Conservation (phyloP, 1,284 basidiomycete genomes). For the Cryptococcus sp. region DNA sequence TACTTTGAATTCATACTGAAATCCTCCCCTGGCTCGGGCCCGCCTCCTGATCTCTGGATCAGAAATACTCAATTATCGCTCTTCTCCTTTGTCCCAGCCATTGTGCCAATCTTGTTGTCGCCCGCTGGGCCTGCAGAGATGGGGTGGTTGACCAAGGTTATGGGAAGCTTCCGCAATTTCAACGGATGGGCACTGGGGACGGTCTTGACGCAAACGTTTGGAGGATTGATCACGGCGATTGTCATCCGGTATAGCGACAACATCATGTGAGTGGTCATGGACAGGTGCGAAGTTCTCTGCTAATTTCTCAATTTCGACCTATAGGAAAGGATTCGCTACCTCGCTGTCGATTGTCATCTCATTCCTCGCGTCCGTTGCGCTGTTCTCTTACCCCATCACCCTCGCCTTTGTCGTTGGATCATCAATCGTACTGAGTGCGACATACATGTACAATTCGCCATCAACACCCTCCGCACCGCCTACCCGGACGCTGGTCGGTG, state of each 20-base stretch:
- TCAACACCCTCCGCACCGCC: conserved; percentile 23
- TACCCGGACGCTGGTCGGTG: conserved; percentile 41
- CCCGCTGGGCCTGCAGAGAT: conserved; percentile 39
- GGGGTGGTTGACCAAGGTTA: conserved; percentile 35
- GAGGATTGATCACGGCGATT: conserved; percentile 82
- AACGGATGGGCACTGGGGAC: conserved; percentile 90
- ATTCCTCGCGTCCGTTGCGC: conserved; percentile 81
- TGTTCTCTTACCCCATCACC: conserved; percentile 86
- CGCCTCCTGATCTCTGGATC: conserved; percentile 77
- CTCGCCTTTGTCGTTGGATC: conserved; percentile 81
- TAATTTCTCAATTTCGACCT: neutral
- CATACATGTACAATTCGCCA: conserved; percentile 83
- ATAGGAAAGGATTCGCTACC: conserved; percentile 84
- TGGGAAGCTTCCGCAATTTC: conserved; percentile 59
- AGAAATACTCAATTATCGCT: conserved; percentile 94
- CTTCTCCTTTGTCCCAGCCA: conserved; percentile 88
- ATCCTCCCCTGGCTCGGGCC: conserved; percentile 57
- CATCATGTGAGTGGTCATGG: conserved; percentile 46
- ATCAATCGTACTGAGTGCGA: conserved; percentile 76
- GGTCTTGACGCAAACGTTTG: conserved; percentile 82
- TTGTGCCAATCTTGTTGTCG: conserved; percentile 75
- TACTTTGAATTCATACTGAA: conserved; percentile 99
- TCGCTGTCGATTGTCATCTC: conserved; percentile 89
- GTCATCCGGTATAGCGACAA: conserved; percentile 60
- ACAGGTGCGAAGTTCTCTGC: neutral